Conservation (phyloP, 139 green algal genomes). For the Pseudopediastrum boryanum region DNA sequence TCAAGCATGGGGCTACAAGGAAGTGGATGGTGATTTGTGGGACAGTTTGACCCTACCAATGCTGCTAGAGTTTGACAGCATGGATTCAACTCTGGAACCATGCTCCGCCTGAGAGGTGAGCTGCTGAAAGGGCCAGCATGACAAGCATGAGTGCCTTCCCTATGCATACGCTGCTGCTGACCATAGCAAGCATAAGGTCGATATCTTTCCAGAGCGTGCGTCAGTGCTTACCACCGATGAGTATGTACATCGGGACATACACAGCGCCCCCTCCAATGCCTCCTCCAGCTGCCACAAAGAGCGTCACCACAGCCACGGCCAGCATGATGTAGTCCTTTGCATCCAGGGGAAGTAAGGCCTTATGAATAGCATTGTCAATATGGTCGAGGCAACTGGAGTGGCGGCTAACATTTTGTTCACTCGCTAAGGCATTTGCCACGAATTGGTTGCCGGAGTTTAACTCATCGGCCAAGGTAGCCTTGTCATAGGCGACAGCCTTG, state of each 20-base stretch:
- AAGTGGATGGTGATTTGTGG: background rate
- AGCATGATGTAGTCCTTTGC: no score
- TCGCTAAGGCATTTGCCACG: no score
- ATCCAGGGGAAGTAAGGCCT: no score
- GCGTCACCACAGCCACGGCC: no score
- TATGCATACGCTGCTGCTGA: background rate
- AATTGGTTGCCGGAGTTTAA: no score
- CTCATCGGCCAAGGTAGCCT: no score
- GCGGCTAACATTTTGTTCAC: no score
- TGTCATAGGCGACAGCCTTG: no score
- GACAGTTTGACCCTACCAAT: background rate
- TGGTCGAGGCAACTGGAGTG: no score
- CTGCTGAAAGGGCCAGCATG: background rate
- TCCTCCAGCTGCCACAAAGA: slow-evolving; percentile 59
- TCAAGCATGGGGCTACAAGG: background rate
- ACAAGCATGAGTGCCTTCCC: background rate
- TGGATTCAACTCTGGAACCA: background rate
- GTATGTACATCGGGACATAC: slow-evolving; percentile 46
- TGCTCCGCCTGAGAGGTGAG: background rate
- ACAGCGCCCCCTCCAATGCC: slow-evolving; percentile 59
- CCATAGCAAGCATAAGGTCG: background rate
- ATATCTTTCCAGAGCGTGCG: background rate
- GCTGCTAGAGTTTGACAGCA: background rate
- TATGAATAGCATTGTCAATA: no score
- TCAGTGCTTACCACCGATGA: slow-evolving; percentile 38